Evolutionary conservation across 192 early-diverging fungal genomes (phyloP), one percentile per base, ranked within the genome.

Genomic region (Glomus cerebriforme): DNA sequence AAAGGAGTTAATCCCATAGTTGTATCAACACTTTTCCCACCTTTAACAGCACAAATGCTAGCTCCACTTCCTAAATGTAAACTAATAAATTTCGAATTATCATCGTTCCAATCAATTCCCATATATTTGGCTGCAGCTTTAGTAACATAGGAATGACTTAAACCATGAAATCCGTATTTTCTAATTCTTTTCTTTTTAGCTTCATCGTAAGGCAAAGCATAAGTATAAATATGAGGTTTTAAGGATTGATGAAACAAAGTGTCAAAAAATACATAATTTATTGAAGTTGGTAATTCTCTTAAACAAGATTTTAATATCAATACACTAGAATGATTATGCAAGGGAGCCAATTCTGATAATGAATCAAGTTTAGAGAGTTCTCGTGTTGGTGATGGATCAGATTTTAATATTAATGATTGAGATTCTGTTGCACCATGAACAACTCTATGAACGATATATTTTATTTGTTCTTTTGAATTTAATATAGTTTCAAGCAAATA

Each of bases 1-100:
- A 81, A 58, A 17, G 80, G 80, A 22, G 80, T 81, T 45, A 81
- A 58, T 6, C 80, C 80, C 80, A 81, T 81, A 26, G 60, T 77
- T 1, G 80, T 81, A 58, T 81, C 74, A 27, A 76, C 7, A 32
- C 80, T 81, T 35, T 81, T 65, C 0, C 80, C 74, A 37, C 67
- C 39, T 49, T 54, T 59, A 26, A 81, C 58, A 29, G 80, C 80
- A 35, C 80, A 81, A 6, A 76, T 60, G 32, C 80, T 81, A 43
- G 62, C 66, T 17, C 80, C 80, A 32, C 65, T 76, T 17, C 80
- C 80, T 7, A 81, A 32, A 60, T 81, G 80, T 29, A 81, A 60
- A 34, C 59, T 77, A 26, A 81, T 81, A 19, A 81, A 32, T 59
- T 68, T 81, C 19, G 65, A 19, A 24, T 81, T 35, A 29, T 81